phyloP scores from a whole-genome alignment of 2,329 filamentous ascomycete species.

The Penicillium freii region DNA sequence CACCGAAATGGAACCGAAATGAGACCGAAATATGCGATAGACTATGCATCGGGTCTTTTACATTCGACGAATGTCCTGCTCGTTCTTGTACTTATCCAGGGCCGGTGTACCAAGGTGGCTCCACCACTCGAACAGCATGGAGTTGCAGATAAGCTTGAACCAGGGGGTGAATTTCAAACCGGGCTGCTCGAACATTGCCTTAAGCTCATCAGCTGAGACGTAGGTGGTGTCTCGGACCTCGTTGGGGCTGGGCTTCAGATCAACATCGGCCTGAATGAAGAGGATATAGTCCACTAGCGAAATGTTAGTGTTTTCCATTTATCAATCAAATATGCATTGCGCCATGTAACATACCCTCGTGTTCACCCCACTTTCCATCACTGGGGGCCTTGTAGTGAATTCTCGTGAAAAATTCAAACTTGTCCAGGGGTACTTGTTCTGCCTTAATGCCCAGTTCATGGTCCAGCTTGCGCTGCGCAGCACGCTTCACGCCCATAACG shows the following conservation, averaged over 20 bases:
- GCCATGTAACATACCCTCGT: constrained; percentile 70
- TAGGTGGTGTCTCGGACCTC: constrained; percentile 85
- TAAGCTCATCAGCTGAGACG: constrained; percentile 77
- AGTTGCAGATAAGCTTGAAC: constrained; percentile 99
- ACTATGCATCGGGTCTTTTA: constrained; percentile 21
- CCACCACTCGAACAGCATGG: constrained; percentile 99
- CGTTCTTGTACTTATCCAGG: constrained; percentile 80
- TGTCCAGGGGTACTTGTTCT: constrained; percentile 82
- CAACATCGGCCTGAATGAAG: constrained; percentile 93
- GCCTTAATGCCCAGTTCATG: constrained; percentile 92
- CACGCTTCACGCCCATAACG: constrained; percentile 81
- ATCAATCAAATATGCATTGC: neutral
- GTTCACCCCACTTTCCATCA: constrained; percentile 97
- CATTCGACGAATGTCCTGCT: constrained; percentile 88
- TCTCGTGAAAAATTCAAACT: constrained; percentile 90
- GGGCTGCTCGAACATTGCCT: constrained; percentile 78
- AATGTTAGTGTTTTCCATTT: neutral
- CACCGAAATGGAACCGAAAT: neutral
- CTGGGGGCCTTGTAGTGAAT: constrained; percentile 98
- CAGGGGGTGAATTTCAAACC: constrained; percentile 88
- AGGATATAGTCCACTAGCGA: constrained; percentile 85
- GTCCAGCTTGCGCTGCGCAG: constrained; percentile 87
- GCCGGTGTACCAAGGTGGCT: constrained; percentile 70
- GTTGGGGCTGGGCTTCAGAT: constrained; percentile 77
- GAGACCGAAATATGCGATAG: neutral